Evolutionary conservation across 1,284 basidiomycete species (phyloP).

Genomic region (Vanrija sp.): DNA sequence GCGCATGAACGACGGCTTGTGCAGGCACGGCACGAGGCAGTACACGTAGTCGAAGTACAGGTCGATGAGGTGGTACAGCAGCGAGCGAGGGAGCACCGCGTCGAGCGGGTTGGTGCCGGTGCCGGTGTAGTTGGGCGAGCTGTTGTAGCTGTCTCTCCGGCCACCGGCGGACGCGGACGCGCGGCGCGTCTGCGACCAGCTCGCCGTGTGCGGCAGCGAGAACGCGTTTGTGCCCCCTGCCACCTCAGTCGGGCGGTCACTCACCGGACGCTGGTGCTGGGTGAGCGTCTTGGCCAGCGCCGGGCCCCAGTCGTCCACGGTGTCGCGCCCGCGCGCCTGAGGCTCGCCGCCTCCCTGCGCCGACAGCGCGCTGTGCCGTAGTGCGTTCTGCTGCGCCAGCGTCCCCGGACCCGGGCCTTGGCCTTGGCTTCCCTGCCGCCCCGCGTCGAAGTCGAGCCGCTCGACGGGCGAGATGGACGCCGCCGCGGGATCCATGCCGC

Average conservation of each 20-base stretch:
- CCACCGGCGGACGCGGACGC: too few relatives aligned
- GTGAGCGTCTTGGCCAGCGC: slow-evolving; percentile 4
- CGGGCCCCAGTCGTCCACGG: slow-evolving; percentile 16
- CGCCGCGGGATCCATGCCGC: background rate
- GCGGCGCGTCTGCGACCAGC: too few relatives aligned
- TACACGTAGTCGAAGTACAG: slow-evolving; percentile 87
- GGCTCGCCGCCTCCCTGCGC: slow-evolving; percentile 6
- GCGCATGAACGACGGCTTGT: slow-evolving; percentile 71
- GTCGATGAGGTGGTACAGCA: slow-evolving; percentile 58
- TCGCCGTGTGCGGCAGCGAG: too few relatives aligned
- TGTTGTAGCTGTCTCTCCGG: too few relatives aligned
- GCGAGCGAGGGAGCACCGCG: slow-evolving; percentile 32
- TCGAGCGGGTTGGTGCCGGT: slow-evolving; percentile 37
- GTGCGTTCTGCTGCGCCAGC: slow-evolving; percentile 17
- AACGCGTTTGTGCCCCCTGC: too few relatives aligned
- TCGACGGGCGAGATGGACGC: background rate
- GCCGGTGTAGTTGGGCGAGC: background rate
- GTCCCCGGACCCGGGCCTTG: slow-evolving; percentile 19
- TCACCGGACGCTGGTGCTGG: background rate
- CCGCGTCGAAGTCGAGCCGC: background rate
- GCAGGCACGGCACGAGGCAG: slow-evolving; percentile 62
- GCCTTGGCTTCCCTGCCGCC: too few relatives aligned
- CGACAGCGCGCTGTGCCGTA: slow-evolving; percentile 8
- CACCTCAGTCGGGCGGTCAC: background rate
- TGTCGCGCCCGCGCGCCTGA: slow-evolving; percentile 1